phyloP scores from a whole-genome alignment of 2,329 filamentous ascomycete genomes.

The Aureobasidium sp. region DNA sequence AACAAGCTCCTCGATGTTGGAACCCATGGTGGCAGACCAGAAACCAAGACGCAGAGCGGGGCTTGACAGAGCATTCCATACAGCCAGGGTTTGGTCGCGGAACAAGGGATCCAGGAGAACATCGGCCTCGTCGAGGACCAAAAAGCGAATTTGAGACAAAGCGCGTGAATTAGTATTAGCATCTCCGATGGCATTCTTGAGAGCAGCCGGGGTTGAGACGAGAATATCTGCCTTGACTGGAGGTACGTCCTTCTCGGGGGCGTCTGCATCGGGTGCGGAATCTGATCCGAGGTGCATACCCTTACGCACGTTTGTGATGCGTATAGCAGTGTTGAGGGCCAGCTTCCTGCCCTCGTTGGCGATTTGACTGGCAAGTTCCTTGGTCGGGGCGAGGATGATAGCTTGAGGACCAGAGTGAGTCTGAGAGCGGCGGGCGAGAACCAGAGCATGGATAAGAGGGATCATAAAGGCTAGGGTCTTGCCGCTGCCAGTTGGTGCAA shows the following conservation, averaged over 20 bases:
- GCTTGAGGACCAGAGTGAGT: conserved; percentile 27
- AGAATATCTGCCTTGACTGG: conserved; percentile 57
- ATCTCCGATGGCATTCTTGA: conserved; percentile 63
- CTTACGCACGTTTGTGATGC: conserved; percentile 76
- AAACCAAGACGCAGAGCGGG: conserved; percentile 66
- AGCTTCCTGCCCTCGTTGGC: conserved; percentile 74
- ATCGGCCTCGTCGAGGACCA: conserved; percentile 91
- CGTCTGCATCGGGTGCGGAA: conserved; percentile 31
- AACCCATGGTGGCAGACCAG: conserved; percentile 97
- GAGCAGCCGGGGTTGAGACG: conserved; percentile 69
- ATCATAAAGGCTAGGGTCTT: conserved; percentile 94
- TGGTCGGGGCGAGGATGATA: conserved; percentile 44
- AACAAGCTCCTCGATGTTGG: conserved; percentile 76
- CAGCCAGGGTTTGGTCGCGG: conserved; percentile 73
- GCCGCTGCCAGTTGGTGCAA: conserved; percentile 91
- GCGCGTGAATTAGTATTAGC: conserved; percentile 33
- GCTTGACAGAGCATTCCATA: conserved; percentile 74
- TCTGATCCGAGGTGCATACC: conserved; percentile 58
- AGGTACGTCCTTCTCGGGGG: conserved; percentile 32
- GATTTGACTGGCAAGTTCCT: conserved; percentile 45
- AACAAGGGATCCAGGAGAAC: conserved; percentile 89
- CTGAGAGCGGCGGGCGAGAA: conserved; percentile 23
- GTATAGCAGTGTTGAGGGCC: conserved; percentile 66
- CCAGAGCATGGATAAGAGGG: conserved; percentile 70
- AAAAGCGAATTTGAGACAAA: conserved; percentile 55